A percentile compares a stretch with the other conserved stretches of the same genome.
These are phyloP conservation scores for Kodamaea neixiangensis DNA, from an alignment of 805 yeast genomes.

Conservation along the genomic window DNA sequence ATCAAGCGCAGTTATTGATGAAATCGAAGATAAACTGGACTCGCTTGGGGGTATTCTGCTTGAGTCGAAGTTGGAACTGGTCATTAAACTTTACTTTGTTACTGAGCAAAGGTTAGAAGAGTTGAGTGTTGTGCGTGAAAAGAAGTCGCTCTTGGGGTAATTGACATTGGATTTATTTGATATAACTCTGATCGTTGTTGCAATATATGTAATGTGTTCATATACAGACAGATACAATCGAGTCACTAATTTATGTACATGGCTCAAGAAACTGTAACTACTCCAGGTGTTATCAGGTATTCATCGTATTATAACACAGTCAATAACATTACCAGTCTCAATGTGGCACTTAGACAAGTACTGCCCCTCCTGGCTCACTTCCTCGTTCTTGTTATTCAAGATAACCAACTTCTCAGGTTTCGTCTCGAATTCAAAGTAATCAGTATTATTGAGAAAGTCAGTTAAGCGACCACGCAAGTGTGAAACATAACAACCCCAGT, in stretches of 20 bases:
- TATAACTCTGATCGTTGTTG: too few species aligned
- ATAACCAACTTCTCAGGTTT: conserved; percentile 25
- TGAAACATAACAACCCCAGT: conserved; percentile 66
- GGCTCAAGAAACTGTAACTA: not conserved
- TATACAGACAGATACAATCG: too few species aligned
- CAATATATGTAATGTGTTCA: too few species aligned
- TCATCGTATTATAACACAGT: conserved; percentile 21
- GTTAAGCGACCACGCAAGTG: conserved; percentile 61
- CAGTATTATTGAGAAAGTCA: conserved; percentile 50
- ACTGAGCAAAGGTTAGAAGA: conserved; percentile 56
- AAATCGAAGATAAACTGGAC: conserved; percentile 5
- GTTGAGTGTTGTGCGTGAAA: conserved; percentile 27
- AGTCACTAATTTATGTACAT: too few species aligned
- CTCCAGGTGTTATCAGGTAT: too few species aligned
- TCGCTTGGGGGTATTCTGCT: conserved; percentile 18
- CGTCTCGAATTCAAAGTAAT: conserved; percentile 21
- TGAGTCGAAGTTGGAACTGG: conserved; percentile 50
- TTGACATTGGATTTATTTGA: conserved; percentile 14
- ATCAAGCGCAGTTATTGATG: conserved; percentile 11
- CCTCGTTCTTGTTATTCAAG: conserved; percentile 30
- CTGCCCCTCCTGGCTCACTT: conserved; percentile 23
- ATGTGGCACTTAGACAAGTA: conserved; percentile 40
- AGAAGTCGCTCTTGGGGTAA: conserved; percentile 23
- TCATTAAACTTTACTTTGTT: conserved; percentile 64
- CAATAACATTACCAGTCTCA: conserved; percentile 46